Base-by-base conservation (phyloP, 2,329 filamentous ascomycete genomes). In the Arthroderma sp. region DNA sequence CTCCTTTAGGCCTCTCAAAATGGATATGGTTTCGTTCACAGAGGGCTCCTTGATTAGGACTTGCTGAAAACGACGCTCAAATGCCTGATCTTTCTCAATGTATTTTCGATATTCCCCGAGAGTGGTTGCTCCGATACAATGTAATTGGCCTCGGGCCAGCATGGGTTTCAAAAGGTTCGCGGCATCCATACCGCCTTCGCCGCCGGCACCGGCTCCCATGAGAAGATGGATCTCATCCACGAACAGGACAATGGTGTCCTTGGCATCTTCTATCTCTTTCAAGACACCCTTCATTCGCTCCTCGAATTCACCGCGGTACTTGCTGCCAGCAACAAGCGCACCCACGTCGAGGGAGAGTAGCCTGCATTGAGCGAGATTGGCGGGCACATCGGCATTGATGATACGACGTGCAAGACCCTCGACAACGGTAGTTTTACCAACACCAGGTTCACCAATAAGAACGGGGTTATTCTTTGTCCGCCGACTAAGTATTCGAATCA, bases 381-480 rank as follows among this genome's bases (percentile, higher is more conserved):
- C 87, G 32, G 91, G 91, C 3, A 98, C 87, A 71, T 98, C 91
- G 48, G 85, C 81, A 59, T 96, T 94, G 69, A 95, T 87, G 50
- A 98, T 96, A 42, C 91, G 83, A 62, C 88, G 86, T 29, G 91
- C 91, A 48, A 98, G 74, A 57, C 91, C 91, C 69, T 98, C 91
- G 41, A 96, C 87, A 46, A 98, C 88, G 4, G 91, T 95, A 4
- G 91, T 98, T 72, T 98, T 98, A 60, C 91, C 91, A 27, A 96
- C 91, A 80, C 91, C 91, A 32, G 91, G 89, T 61, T 96, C 88
- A 69, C 91, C 91, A 53, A 98, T 96, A 53, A 98, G 77, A 40
- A 96, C 89, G 1, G 91, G 91, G 66, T 98, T 98, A 73, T 98
- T 96, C 76, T 96, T 96, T 50, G 89, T 96, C 60, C 89, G 78